Evolutionary conservation across 1,139 yeast species (phyloP).

Genomic region (Suhomyces bokatorum): DNA sequence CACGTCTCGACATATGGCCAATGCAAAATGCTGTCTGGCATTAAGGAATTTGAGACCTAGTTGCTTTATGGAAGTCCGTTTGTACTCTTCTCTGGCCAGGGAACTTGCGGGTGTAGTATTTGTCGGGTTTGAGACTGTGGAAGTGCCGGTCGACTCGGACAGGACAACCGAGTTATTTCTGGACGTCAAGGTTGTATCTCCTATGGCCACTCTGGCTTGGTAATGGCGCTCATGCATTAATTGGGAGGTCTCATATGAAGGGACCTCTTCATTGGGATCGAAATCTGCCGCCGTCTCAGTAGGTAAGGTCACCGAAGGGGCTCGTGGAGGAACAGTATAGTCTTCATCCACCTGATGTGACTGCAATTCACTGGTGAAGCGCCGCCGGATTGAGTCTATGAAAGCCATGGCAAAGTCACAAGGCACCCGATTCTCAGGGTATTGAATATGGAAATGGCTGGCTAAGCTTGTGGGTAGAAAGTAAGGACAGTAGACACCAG

Average conservation of each 20-base stretch:
- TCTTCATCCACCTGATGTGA: constrained; percentile 42
- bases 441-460: too few species aligned
- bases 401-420: constrained; percentile 7
- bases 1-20: constrained; percentile 72
- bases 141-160: constrained; percentile 5
- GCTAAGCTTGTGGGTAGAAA: too few species aligned
- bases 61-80: constrained; percentile 43
- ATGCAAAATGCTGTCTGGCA: constrained; percentile 72
- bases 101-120: neutral
- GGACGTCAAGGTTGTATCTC: neutral
- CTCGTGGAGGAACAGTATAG: constrained; percentile 22
- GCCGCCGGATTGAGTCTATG: constrained; percentile 29
- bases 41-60: constrained; percentile 67
- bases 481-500: too few species aligned
- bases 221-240: constrained; percentile 26
- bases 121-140: neutral
- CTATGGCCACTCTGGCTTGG: neutral
- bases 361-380: constrained; percentile 32
- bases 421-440: too few species aligned
- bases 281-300: constrained; percentile 8
- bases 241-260: constrained; percentile 49
- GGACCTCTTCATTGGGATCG: constrained; percentile 44
- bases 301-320: neutral
- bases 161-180: constrained; percentile 5
- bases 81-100: constrained; percentile 11